Evolutionary conservation across 2,329 filamentous ascomycete genomes (phyloP).

Genomic region (Fusarium avenaceum): DNA sequence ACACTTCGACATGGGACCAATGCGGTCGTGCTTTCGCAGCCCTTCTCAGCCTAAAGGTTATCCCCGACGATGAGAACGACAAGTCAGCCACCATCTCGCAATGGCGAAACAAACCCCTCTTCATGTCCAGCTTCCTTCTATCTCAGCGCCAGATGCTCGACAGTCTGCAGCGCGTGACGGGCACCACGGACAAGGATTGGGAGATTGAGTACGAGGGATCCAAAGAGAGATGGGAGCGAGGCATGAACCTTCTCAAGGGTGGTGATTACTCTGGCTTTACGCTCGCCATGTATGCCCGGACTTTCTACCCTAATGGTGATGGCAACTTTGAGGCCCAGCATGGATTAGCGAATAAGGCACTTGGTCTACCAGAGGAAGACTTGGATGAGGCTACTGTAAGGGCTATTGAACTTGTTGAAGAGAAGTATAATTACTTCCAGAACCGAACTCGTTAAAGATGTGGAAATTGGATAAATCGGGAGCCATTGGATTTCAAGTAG

Average conservation of each 20-base stretch:
- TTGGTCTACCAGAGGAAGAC: conserved; percentile 71
- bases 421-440: conserved; percentile 41
- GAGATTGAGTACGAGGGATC: conserved; percentile 62
- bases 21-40: conserved; percentile 67
- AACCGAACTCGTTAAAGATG: conserved; percentile 21
- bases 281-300: conserved; percentile 67
- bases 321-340: conserved; percentile 59
- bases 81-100: conserved; percentile 50
- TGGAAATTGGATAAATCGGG: background rate
- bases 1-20: conserved; percentile 71
- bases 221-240: conserved; percentile 63
- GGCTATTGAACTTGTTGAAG: conserved; percentile 59
- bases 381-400: conserved; percentile 68
- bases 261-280: conserved; percentile 60
- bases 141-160: conserved; percentile 75
- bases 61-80: conserved; percentile 58
- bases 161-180: conserved; percentile 69
- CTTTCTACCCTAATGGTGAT: conserved; percentile 62
- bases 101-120: conserved; percentile 61
- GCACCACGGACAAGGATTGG: conserved; percentile 66
- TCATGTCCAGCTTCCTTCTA: conserved; percentile 68
- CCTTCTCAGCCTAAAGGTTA: conserved; percentile 60
- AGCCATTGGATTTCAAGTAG: background rate
- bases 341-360: conserved; percentile 60
- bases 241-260: conserved; percentile 58